Percentiles rank a stretch among this genome's conserved stretches.
These are phyloP conservation scores for Olyra latifolia DNA, from an alignment of 176 grass and related monocot genomes.

Conservation along the genomic window DNA sequence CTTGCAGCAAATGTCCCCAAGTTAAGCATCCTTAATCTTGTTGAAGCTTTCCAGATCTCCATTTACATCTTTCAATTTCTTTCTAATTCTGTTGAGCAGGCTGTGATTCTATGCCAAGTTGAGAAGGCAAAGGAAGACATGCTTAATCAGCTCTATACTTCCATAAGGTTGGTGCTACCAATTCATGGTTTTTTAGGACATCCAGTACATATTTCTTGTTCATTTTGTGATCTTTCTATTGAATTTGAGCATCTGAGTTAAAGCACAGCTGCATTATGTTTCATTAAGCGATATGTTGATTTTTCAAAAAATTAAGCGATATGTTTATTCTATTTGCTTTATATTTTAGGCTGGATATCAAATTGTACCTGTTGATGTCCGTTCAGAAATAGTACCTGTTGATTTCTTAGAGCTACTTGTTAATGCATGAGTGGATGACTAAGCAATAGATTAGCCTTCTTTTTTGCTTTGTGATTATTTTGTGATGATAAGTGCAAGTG, in stretches of 20 bases:
- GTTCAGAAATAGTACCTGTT: not conserved
- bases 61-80: constrained; percentile 8
- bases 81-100: constrained; percentile 46
- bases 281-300: not conserved
- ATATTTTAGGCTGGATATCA: not conserved
- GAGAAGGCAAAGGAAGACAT: constrained; percentile 90
- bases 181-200: not conserved
- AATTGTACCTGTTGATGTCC: not conserved
- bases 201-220: not conserved
- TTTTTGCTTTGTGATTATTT: not conserved
- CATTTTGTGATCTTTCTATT: not conserved
- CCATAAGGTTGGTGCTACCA: constrained; percentile 62
- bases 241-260: not conserved
- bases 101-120: constrained; percentile 88
- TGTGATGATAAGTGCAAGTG: not conserved
- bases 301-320: not conserved
- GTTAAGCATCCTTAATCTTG: constrained; percentile 44
- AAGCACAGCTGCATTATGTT: not conserved
- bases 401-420: not conserved
- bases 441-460: not conserved
- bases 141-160: constrained; percentile 86
- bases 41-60: not conserved
- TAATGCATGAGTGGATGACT: not conserved
- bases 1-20: constrained; percentile 83
- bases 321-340: constrained; percentile 1